Base-by-base conservation (phyloP, 208 protist species). In the Wallacemonas sp. region DNA sequence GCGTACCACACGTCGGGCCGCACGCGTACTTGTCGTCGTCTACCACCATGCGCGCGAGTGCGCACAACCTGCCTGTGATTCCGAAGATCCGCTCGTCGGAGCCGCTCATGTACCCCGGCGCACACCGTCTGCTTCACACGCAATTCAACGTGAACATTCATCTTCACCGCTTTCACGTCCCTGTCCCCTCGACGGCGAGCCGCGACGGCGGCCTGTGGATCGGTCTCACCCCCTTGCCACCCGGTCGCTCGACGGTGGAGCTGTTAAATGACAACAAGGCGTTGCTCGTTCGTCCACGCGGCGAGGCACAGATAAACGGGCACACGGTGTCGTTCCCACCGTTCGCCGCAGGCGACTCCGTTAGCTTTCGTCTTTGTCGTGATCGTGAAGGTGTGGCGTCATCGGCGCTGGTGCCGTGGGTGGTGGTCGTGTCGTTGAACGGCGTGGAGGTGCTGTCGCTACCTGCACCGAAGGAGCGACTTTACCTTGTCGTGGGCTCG, bases 351-450 rank as follows among this genome's bases (percentile, higher is more conserved):
- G 75, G 68, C 65, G 78, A 83, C 48, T 68, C 71, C 46, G 73
- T 83, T 22, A 57, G 61, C 29, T 81, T 80, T 30, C 71, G 21
- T 59, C 71, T 91, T 52, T 26, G 30, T 3, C 50, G 29, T 32
- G 12, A 9, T 19, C 19, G 10, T 19, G 50, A 34, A 19, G 50
- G 30, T 9, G n/a, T 57, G n/a, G 50, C 9, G 50, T 26, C 50
- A 37, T 88, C 87, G 55, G 70, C 62, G 41, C 57, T 68, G 33
- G 62, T 52, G 5, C 68, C 63, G 48, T 81, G 75, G 78, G 39
- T 76, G 39, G 33, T 83, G 54, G 60, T 65, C 34, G 50, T 93
- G 24, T 46, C 73, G 54, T 44, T 89, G 12, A 91, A 89, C 32
- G 72, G 71, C 24, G 19, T 78, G n/a, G 70, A 59, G 10, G 55